Conservation (phyloP, 2,329 filamentous ascomycete genomes). For the Alternaria burnsii region DNA sequence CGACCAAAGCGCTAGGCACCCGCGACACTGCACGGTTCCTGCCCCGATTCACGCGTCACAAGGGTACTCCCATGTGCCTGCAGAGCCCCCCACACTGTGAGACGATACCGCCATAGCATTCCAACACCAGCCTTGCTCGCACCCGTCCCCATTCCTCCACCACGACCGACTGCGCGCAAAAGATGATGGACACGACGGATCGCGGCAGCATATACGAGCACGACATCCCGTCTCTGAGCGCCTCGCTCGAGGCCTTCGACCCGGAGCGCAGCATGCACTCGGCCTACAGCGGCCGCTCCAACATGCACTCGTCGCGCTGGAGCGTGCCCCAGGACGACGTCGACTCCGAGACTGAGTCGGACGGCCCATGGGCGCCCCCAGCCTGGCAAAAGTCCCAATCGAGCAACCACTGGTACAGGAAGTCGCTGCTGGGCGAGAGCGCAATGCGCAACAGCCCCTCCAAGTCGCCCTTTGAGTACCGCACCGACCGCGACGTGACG, state of each 20-base stretch:
- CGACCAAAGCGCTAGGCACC: constrained; percentile 34
- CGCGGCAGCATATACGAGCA: constrained; percentile 48
- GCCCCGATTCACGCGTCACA: constrained; percentile 44
- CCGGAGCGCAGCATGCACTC: constrained; percentile 49
- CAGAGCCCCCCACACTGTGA: constrained; percentile 31
- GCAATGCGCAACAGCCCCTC: constrained; percentile 54
- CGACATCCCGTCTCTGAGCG: constrained; percentile 51
- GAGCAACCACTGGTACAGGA: constrained; percentile 66
- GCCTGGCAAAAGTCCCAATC: constrained; percentile 64
- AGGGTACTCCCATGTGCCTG: constrained; percentile 45
- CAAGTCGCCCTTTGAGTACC: constrained; percentile 68
- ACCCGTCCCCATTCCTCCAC: constrained; percentile 15
- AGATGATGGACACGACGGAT: constrained; percentile 44
- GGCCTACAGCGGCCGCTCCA: constrained; percentile 64
- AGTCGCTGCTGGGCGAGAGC: constrained; percentile 51
- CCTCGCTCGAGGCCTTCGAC: constrained; percentile 51
- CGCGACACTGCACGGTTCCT: constrained; percentile 21
- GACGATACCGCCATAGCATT: constrained; percentile 34
- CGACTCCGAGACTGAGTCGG: constrained; percentile 56
- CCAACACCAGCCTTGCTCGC: constrained; percentile 28
- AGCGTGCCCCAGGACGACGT: constrained; percentile 48
- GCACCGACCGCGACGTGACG: constrained; percentile 59
- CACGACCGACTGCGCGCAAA: constrained; percentile 18
- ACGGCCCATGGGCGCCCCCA: constrained; percentile 69
- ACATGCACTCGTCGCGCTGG: constrained; percentile 64